Base-by-base conservation (phyloP, 192 early-diverging fungal species). In the Thoreauomyces humboldtii region DNA sequence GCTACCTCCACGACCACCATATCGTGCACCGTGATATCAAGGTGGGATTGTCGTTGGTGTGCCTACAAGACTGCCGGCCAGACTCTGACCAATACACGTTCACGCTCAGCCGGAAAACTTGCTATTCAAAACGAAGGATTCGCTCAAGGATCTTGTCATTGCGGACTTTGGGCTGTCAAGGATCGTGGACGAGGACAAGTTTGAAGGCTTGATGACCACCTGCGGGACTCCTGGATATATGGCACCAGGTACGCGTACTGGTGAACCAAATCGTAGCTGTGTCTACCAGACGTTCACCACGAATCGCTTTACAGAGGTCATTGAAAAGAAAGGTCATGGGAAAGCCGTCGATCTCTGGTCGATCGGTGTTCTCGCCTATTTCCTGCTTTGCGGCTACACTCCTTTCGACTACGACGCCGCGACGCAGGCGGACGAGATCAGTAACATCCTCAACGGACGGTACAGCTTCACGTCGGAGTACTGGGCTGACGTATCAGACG, bases 301-400 rank as follows among this genome's bases (percentile, higher is more conserved):
- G n/a, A n/a, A 15, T 11, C 29, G 9, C 34, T 61, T 25, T 43
- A 19, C 42, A 71, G 94, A 98, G 76, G 86, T 98, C 22, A 72
- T 95, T n/a, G 72, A 85, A 54, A 84, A 89, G 56, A 78, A 83
- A 51, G 88, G 89, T 5, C 90, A 98, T 73, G 89, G 92, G 32
- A 91, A 92, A 72, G 73, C 90, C 19, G 93, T 98, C 1, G 94
- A 98, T 72, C 79, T 98, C 67, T 98, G 93, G 93, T 90, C 89
- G 6, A 87, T 95, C 57, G 95, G 95, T 59, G 85, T 95, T 15
- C 89, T 98, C 55, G 88, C 93, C 32, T 95, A 91, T 69, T 89
- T 91, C 31, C 73, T 93, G 79, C 70, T 85, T 9, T 84, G 78
- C 73, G 83, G 83, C 31, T 85, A 83, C 60, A 83, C 77, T 14